Evolutionary conservation across 202 grass and related monocot genomes (phyloP).

Genomic region (Panicum hallii): DNA sequence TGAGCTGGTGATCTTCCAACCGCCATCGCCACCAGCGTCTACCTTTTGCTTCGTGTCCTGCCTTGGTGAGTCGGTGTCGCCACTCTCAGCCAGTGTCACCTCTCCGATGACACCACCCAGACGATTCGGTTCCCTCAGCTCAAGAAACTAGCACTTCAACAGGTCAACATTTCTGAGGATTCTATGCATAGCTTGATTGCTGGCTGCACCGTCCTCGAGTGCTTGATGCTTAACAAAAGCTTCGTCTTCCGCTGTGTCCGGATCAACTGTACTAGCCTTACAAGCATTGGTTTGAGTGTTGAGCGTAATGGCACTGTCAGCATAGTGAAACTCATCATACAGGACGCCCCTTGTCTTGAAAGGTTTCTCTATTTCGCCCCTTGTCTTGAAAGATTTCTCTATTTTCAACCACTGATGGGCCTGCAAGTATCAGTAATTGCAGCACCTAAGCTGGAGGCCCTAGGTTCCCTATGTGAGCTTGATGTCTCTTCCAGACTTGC

Average conservation of each 20-base stretch:
- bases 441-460: constrained; percentile 40
- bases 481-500: background rate
- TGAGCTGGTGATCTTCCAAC: background rate
- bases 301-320: background rate
- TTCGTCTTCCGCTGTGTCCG: background rate
- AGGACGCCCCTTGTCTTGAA: constrained; percentile 38
- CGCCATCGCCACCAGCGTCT: background rate
- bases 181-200: constrained; percentile 40
- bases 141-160: constrained; percentile 27
- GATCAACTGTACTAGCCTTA: constrained; percentile 30
- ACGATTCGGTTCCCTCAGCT: background rate
- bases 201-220: constrained; percentile 28
- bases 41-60: background rate
- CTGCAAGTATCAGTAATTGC: constrained; percentile 25
- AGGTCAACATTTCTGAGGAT: constrained; percentile 18
- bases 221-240: constrained; percentile 23
- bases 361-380: constrained; percentile 30
- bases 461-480: background rate
- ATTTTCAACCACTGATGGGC: background rate
- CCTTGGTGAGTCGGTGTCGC: background rate
- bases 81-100: background rate
- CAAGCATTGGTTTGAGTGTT: background rate
- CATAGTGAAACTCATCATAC: constrained; percentile 10
- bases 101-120: background rate
- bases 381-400: constrained; percentile 35